phyloP scores from a whole-genome alignment of 2,329 filamentous ascomycete species.

The Chaetomiaceae sp. region DNA sequence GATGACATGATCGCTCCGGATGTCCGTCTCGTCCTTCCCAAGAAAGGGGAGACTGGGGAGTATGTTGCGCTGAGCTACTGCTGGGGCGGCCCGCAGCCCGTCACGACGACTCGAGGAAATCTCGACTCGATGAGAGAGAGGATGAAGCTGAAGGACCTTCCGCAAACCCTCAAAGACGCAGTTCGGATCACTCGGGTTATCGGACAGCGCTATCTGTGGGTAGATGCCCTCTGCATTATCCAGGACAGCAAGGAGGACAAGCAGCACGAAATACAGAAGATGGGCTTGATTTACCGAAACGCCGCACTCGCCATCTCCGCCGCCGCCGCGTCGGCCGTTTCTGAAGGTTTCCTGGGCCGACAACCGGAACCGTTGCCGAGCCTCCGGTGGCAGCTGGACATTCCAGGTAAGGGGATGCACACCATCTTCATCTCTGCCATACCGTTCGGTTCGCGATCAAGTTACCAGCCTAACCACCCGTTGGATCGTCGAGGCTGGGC shows the following conservation, averaged over 20 bases:
- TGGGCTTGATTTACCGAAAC: background rate
- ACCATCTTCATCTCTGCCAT: background rate
- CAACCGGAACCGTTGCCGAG: background rate
- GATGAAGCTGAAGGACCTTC: background rate
- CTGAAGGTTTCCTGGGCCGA: background rate
- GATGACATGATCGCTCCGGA: background rate
- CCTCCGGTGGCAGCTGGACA: background rate
- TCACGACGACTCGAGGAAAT: background rate
- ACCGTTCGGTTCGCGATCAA: background rate
- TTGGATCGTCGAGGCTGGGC: background rate
- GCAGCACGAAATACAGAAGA: background rate
- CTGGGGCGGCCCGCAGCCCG: background rate
- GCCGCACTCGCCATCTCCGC: background rate
- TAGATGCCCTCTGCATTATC: background rate
- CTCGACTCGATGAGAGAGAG: background rate
- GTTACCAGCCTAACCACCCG: background rate
- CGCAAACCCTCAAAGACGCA: background rate
- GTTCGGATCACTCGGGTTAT: background rate
- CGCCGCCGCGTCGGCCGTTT: background rate
- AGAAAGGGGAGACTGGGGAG: background rate
- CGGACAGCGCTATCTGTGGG: background rate
- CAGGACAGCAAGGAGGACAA: background rate
- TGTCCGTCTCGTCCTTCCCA: background rate
- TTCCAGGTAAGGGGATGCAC: background rate
- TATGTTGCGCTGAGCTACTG: background rate